Conservation (phyloP, 495 filamentous ascomycete species). For the Recurvomyces mirabilis region DNA sequence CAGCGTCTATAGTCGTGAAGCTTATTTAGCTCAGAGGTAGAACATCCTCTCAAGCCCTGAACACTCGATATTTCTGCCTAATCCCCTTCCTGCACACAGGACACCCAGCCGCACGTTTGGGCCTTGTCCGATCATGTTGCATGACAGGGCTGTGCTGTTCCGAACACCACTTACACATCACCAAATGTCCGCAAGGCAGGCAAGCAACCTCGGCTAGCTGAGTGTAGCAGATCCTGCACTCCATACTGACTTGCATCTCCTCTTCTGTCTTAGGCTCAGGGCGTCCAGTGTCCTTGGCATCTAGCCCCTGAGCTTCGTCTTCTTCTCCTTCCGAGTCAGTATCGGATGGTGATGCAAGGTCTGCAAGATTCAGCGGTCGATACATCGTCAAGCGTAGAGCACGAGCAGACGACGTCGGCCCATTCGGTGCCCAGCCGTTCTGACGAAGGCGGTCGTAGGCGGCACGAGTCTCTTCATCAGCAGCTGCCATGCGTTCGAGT, state of each 20-base stretch:
- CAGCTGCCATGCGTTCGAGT: slow-evolving; percentile 12
- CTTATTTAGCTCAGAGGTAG: too few species aligned
- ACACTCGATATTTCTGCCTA: slow-evolving; percentile 22
- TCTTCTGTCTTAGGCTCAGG: slow-evolving; percentile 39
- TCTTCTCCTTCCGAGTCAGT: slow-evolving; percentile 8
- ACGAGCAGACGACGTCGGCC: not conserved
- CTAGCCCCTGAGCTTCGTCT: slow-evolving; percentile 13
- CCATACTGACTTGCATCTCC: slow-evolving; percentile 39
- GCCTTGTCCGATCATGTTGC: slow-evolving; percentile 23
- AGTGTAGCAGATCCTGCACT: slow-evolving; percentile 45
- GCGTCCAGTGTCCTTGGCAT: slow-evolving; percentile 28
- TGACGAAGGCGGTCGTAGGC: slow-evolving; percentile 14
- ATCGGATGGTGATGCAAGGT: not conserved
- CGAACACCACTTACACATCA: slow-evolving; percentile 40
- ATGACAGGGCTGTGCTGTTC: slow-evolving; percentile 25
- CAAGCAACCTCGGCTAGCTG: slow-evolving; percentile 44
- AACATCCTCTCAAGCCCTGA: slow-evolving; percentile 11
- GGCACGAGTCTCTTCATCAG: slow-evolving; percentile 12
- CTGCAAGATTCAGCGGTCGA: not conserved
- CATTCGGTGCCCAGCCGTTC: slow-evolving; percentile 6
- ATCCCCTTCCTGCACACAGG: slow-evolving; percentile 31
- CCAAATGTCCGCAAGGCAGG: slow-evolving; percentile 46
- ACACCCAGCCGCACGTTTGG: slow-evolving; percentile 23
- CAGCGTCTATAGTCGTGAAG: too few species aligned
- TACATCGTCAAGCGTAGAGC: slow-evolving; percentile 5